These are phyloP conservation scores for Craspedostauros australis DNA, from an alignment of 108 stramenopile genomes.

Conservation along the genomic window DNA sequence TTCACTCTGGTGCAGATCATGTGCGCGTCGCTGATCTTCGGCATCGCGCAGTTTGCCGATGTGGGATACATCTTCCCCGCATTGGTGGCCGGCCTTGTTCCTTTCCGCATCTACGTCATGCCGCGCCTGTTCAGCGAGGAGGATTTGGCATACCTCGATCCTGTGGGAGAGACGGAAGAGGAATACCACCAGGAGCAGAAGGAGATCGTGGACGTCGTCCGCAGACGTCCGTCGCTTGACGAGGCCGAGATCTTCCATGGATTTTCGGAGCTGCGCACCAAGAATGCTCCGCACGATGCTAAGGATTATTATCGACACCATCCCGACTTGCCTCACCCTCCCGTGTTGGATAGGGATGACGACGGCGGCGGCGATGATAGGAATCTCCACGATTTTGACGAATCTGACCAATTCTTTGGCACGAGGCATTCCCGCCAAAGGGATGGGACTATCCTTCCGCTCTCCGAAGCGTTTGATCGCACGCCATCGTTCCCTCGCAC, in stretches of 20 bases:
- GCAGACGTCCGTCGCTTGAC: no score
- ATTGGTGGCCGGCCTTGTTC: constrained; percentile 22
- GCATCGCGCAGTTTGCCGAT: constrained; percentile 19
- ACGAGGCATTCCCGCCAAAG: no score
- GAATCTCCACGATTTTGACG: no score
- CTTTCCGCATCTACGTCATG: constrained; percentile 27
- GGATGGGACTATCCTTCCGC: no score
- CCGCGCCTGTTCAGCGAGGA: constrained; percentile 10
- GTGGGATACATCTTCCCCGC: constrained; percentile 35
- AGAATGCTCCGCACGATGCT: not conserved
- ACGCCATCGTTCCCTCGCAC: no score
- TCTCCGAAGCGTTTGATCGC: no score
- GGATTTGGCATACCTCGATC: constrained; percentile 32
- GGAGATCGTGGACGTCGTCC: not conserved
- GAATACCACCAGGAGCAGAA: constrained; percentile 31
- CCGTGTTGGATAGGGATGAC: no score
- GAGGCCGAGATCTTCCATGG: constrained; percentile 3
- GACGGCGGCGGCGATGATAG: no score
- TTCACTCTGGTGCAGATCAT: constrained; percentile 79
- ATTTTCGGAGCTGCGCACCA: constrained; percentile 7
- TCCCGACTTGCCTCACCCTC: no score
- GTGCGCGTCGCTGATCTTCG: constrained; percentile 22
- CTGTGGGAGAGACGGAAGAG: constrained; percentile 29
- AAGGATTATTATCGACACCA: not conserved
- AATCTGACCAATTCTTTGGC: no score